Evolutionary conservation across 345 rosid genomes (phyloP).

Genomic region (Salix exigua): DNA sequence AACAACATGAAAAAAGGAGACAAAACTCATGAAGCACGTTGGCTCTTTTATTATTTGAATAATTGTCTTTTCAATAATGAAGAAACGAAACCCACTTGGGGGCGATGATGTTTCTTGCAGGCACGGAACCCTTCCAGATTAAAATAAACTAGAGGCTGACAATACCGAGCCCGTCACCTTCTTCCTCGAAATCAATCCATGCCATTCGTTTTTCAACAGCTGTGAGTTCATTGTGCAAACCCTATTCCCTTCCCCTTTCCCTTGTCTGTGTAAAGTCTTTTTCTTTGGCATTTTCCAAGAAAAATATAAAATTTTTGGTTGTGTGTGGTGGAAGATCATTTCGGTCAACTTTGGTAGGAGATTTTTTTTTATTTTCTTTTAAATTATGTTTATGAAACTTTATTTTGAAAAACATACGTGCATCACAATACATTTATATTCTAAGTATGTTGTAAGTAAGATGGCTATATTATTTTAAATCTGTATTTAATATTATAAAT

Average conservation of each 20-base stretch:
- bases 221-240: neutral
- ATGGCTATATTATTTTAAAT: too few relatives aligned
- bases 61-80: neutral
- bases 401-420: too few relatives aligned
- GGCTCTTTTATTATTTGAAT: neutral
- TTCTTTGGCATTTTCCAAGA: neutral
- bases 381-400: too few relatives aligned
- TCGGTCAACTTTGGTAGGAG: too few relatives aligned
- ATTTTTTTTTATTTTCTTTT: too few relatives aligned
- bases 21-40: conserved; percentile 3
- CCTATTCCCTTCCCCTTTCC: neutral
- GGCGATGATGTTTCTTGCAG: neutral
- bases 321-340: too few relatives aligned
- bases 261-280: neutral
- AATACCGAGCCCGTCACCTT: neutral
- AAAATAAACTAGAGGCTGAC: conserved; percentile 5
- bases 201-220: conserved; percentile 2
- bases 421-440: too few relatives aligned
- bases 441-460: too few relatives aligned
- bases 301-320: too few relatives aligned
- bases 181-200: neutral
- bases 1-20: neutral
- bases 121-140: neutral
- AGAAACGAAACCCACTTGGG: neutral
- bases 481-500: too few relatives aligned